phyloP scores from a whole-genome alignment of 2,329 filamentous ascomycete genomes.

The Fusarium austroafricanum region DNA sequence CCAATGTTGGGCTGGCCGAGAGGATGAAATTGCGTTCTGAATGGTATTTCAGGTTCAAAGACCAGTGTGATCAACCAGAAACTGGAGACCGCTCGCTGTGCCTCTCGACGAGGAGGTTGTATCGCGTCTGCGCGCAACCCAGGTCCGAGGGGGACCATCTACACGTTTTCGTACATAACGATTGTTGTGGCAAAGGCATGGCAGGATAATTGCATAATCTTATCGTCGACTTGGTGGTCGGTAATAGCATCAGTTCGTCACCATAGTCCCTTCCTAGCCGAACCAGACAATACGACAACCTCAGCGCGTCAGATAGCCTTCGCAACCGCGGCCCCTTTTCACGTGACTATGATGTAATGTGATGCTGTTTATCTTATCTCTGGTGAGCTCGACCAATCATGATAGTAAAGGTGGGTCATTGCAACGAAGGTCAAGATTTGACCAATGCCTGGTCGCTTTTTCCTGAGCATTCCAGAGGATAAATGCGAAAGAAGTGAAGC shows the following conservation, averaged over 20 bases:
- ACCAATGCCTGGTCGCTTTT: too few relatives aligned
- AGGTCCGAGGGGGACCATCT: too few relatives aligned
- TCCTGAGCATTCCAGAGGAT: rapidly evolving
- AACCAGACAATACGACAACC: too few relatives aligned
- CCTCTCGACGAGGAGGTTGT: background rate
- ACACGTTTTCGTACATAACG: background rate
- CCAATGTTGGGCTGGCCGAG: rapidly evolving
- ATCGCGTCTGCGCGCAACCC: background rate
- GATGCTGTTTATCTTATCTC: rapidly evolving
- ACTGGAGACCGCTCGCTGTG: background rate
- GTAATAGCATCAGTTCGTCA: background rate
- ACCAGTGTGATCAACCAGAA: too few relatives aligned
- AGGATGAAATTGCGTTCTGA: too few relatives aligned
- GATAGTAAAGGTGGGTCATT: rapidly evolving
- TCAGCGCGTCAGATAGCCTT: background rate
- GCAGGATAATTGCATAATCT: background rate
- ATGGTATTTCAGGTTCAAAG: background rate
- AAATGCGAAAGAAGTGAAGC: background rate
- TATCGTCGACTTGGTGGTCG: background rate
- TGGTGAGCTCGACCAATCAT: rapidly evolving
- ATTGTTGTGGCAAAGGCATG: background rate
- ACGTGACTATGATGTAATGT: background rate
- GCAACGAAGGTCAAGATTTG: too few relatives aligned
- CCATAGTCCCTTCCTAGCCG: too few relatives aligned
- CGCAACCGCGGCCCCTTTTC: background rate